Evolutionary conservation across 2,329 filamentous ascomycete genomes (phyloP).

Genomic region (Penicillium oxalicum): DNA sequence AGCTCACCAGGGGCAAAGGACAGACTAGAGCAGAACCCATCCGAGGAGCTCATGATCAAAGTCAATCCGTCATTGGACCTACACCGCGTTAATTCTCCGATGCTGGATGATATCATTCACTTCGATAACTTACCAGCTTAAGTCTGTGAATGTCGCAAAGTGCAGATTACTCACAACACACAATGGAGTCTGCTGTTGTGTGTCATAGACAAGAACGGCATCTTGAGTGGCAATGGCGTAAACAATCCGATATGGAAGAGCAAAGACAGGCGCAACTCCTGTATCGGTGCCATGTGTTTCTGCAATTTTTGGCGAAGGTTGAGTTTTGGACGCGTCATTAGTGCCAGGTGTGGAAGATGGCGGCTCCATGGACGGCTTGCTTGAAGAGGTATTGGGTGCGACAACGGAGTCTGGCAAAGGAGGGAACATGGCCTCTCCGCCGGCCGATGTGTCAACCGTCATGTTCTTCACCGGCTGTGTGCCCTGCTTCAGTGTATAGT

Average conservation of each 20-base stretch:
- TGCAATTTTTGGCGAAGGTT: constrained; percentile 46
- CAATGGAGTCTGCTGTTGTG: constrained; percentile 87
- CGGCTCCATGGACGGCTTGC: constrained; percentile 66
- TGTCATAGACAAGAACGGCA: constrained; percentile 90
- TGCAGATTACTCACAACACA: constrained; percentile 96
- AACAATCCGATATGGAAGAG: constrained; percentile 84
- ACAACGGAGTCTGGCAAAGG: constrained; percentile 76
- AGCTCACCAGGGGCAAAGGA: constrained; percentile 80
- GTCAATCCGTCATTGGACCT: constrained; percentile 72
- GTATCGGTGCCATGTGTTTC: constrained; percentile 49
- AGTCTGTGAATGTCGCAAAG: constrained; percentile 93
- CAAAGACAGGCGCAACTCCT: constrained; percentile 57
- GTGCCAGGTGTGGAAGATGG: constrained; percentile 47
- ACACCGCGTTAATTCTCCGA: constrained; percentile 22
- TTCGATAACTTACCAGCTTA: constrained; percentile 68
- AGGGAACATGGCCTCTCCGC: constrained; percentile 69
- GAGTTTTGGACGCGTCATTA: constrained; percentile 48
- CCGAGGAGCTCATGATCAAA: constrained; percentile 91
- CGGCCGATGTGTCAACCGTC: constrained; percentile 86
- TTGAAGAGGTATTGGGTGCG: constrained; percentile 45
- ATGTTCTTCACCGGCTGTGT: constrained; percentile 73
- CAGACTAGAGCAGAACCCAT: constrained; percentile 92
- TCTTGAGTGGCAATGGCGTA: constrained; percentile 98
- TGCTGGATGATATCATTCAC: constrained; percentile 2
- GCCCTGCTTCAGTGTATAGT: constrained; percentile 71